A percentile compares a stretch with the other conserved stretches of the same genome.
phyloP scores from a whole-genome alignment of 805 yeast species.

The Metschnikowia rubicola region DNA sequence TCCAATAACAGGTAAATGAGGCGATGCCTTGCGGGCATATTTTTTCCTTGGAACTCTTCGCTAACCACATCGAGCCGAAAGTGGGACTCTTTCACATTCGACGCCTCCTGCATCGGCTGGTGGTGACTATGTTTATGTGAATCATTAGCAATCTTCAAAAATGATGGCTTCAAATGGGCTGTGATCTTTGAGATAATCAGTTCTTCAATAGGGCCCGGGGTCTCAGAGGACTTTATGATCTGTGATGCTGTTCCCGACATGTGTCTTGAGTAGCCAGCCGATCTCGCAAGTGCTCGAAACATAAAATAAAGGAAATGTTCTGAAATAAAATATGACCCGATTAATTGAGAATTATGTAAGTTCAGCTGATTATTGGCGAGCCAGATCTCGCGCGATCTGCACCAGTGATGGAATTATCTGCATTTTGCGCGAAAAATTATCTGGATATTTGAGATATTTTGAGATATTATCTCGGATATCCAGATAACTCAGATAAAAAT shows the following conservation, averaged over 20 bases:
- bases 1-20: slow-evolving; percentile 63
- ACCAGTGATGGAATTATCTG: too few relatives aligned
- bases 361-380: too few relatives aligned
- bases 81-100: slow-evolving; percentile 75
- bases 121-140: slow-evolving; percentile 88
- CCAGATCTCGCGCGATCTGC: too few relatives aligned
- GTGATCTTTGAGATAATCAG: slow-evolving; percentile 45
- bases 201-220: slow-evolving; percentile 48
- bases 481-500: too few relatives aligned
- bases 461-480: too few relatives aligned
- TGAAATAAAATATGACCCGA: too few relatives aligned
- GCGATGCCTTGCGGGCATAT: slow-evolving; percentile 74
- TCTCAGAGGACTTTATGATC: slow-evolving; percentile 15
- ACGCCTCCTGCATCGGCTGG: slow-evolving; percentile 71
- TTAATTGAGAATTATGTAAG: too few relatives aligned
- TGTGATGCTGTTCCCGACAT: slow-evolving; percentile 9
- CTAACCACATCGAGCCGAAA: slow-evolving; percentile 74
- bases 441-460: too few relatives aligned
- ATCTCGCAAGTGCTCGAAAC: slow-evolving; percentile 2
- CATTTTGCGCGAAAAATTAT: too few relatives aligned
- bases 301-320: background rate
- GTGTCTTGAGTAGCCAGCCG: slow-evolving; percentile 1
- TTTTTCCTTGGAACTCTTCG: slow-evolving; percentile 59
- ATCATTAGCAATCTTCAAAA: slow-evolving; percentile 64
- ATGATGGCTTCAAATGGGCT: slow-evolving; percentile 41